Evolutionary conservation across 441 rosid genomes (phyloP).

Genomic region (Theobroma grandiflorum): DNA sequence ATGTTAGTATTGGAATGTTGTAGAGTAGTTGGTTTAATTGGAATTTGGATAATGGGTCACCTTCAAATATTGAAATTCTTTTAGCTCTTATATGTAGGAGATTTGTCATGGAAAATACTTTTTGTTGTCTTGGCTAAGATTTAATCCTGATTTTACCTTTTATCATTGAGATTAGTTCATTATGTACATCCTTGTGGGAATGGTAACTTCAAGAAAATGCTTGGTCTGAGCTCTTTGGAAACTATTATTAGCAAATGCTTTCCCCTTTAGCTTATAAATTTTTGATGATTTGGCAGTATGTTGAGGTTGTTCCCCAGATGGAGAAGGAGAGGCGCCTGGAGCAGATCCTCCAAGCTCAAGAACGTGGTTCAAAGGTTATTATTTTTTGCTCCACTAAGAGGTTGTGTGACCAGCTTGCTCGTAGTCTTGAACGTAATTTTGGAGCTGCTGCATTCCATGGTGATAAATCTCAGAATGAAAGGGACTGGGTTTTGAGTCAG

Average conservation of each 20-base stretch:
- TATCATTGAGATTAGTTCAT: not conserved
- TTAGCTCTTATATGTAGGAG: not conserved
- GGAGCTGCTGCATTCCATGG: slow-evolving; percentile 95
- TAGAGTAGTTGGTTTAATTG: slow-evolving; percentile 6
- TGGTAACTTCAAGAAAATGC: slow-evolving; percentile 5
- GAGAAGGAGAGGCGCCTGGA: slow-evolving; percentile 93
- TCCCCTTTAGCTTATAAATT: not conserved
- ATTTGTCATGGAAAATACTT: not conserved
- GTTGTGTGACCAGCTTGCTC: slow-evolving; percentile 91
- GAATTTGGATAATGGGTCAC: not conserved
- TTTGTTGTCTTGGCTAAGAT: not conserved
- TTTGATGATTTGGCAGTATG: slow-evolving; percentile 60
- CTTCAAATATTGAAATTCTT: not conserved
- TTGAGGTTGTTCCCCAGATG: slow-evolving; percentile 90
- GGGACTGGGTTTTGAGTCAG: slow-evolving; percentile 95
- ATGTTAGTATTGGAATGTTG: slow-evolving; percentile 15
- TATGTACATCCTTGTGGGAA: not conserved
- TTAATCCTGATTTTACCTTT: slow-evolving; percentile 8
- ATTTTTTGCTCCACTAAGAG: slow-evolving; percentile 92
- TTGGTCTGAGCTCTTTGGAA: not conserved
- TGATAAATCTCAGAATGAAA: slow-evolving; percentile 94
- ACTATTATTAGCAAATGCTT: not conserved
- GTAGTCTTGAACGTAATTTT: slow-evolving; percentile 80
- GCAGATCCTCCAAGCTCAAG: slow-evolving; percentile 91
- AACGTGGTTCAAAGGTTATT: slow-evolving; percentile 87